Evolutionary conservation across 495 filamentous ascomycete genomes (phyloP).

Genomic region (Geoglossum glabrum): DNA sequence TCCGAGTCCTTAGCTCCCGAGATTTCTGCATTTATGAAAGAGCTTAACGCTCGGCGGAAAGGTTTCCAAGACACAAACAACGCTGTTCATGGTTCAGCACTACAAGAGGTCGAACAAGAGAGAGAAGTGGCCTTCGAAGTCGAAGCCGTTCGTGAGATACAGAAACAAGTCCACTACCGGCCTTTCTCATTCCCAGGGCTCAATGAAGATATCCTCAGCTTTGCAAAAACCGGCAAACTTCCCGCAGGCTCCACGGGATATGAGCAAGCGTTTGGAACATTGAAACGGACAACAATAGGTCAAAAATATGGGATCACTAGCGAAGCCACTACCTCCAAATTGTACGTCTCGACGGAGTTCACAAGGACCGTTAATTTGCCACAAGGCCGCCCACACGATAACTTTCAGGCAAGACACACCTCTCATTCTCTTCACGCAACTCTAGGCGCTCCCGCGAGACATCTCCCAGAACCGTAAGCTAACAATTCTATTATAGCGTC

Average conservation of each 20-base stretch:
- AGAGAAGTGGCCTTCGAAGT: constrained; percentile 23
- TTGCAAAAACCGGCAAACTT: constrained; percentile 21
- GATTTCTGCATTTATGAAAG: constrained; percentile 12
- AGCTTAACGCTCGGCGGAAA: constrained; percentile 13
- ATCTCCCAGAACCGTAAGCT: background rate
- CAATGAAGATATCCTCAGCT: constrained; percentile 19
- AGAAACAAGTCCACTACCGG: constrained; percentile 17
- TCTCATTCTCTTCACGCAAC: background rate
- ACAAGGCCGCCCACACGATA: constrained; percentile 14
- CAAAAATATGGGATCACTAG: constrained; percentile 16
- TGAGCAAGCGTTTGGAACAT: constrained; percentile 16
- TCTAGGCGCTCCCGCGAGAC: background rate
- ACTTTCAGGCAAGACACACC: constrained; percentile 18
- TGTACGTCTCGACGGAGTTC: constrained; percentile 25
- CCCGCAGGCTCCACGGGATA: constrained; percentile 11
- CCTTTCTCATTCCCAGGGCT: constrained; percentile 18
- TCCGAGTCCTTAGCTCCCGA: constrained; percentile 4
- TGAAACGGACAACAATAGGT: constrained; percentile 19
- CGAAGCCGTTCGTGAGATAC: constrained; percentile 21
- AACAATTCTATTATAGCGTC: constrained; percentile 16
- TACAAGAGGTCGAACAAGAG: constrained; percentile 29
- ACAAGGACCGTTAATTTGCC: constrained; percentile 16
- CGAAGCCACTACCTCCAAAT: constrained; percentile 7
- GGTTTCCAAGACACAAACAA: constrained; percentile 13
- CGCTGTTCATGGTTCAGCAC: constrained; percentile 18